Percentiles rank a stretch among this genome's conserved stretches.
Evolutionary conservation across 2,329 filamentous ascomycete species (phyloP).

Genomic region (Diaporthe sp.): DNA sequence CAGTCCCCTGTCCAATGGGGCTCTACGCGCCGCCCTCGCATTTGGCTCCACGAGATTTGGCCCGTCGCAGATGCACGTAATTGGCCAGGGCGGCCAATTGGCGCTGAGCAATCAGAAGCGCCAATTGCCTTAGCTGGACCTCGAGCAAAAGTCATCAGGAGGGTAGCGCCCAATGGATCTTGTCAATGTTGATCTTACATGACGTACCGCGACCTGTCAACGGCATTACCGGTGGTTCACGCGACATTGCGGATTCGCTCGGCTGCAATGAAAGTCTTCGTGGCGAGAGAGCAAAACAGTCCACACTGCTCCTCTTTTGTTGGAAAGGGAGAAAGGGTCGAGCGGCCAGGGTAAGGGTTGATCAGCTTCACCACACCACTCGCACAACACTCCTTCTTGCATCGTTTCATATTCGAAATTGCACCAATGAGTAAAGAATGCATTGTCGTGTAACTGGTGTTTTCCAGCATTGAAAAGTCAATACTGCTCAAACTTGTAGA

Average conservation of each 20-base stretch:
- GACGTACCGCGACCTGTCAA: background rate
- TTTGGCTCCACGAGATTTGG: conserved; percentile 34
- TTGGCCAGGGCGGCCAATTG: conserved; percentile 31
- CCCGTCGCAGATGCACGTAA: conserved; percentile 28
- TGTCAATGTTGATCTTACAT: background rate
- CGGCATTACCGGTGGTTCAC: background rate
- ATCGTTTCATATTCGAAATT: background rate
- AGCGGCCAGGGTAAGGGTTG: background rate
- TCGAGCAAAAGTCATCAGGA: conserved; percentile 1
- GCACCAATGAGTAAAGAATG: too few species aligned
- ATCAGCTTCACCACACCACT: background rate
- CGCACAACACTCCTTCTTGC: background rate
- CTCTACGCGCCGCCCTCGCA: conserved; percentile 19
- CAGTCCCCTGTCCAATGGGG: conserved; percentile 27
- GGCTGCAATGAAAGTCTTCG: background rate
- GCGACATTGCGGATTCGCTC: conserved; percentile 1
- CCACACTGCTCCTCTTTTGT: background rate
- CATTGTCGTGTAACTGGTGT: too few species aligned
- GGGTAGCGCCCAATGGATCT: background rate
- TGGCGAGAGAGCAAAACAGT: background rate
- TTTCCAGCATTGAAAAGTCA: too few species aligned
- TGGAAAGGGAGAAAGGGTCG: too few species aligned
- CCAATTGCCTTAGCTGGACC: conserved; percentile 22
- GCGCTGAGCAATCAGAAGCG: conserved; percentile 31
- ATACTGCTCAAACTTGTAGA: too few species aligned